Conservation (phyloP, 2,329 filamentous ascomycete genomes). For the Xylariaceae sp. region DNA sequence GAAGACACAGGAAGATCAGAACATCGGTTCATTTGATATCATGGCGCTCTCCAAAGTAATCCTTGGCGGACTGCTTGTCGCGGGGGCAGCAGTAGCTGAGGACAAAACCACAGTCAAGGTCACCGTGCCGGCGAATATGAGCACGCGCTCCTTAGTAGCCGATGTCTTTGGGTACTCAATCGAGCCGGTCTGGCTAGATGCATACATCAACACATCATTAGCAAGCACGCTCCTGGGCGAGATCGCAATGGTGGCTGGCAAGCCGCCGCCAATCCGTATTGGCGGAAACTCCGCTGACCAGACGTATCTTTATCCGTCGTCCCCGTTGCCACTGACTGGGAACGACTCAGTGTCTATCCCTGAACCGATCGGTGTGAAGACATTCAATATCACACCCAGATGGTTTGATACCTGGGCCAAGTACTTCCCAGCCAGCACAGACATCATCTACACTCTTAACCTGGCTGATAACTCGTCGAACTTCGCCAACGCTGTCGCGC, state of each 20-base stretch:
- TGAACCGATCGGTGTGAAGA: slow-evolving; percentile 19
- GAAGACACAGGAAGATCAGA: background rate
- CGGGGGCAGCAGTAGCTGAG: slow-evolving; percentile 15
- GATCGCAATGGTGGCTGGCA: slow-evolving; percentile 30
- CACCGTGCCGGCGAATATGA: slow-evolving; percentile 24
- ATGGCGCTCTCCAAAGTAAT: slow-evolving; percentile 11
- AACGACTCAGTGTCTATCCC: slow-evolving; percentile 29
- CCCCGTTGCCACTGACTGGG: slow-evolving; percentile 26
- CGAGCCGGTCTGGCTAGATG: slow-evolving; percentile 33
- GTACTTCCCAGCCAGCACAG: slow-evolving; percentile 32
- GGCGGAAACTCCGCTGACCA: slow-evolving; percentile 35
- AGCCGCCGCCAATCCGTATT: slow-evolving; percentile 31
- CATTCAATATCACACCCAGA: slow-evolving; percentile 32
- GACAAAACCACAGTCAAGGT: slow-evolving; percentile 19
- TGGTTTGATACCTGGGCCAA: slow-evolving; percentile 32
- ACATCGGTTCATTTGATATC: background rate
- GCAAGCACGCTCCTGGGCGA: slow-evolving; percentile 26
- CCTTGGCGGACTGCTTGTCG: slow-evolving; percentile 11
- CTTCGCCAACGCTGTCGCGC: slow-evolving; percentile 28
- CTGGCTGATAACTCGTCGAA: slow-evolving; percentile 30
- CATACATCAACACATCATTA: slow-evolving; percentile 29
- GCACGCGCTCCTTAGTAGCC: slow-evolving; percentile 25
- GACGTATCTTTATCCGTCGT: slow-evolving; percentile 29
- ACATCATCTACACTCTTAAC: slow-evolving; percentile 34
- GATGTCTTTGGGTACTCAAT: slow-evolving; percentile 34